Evolutionary conservation across 768 basidiomycete species (phyloP), one percentile per base, ranked within the genome.

Genomic region (Agaricus subrufescens): DNA sequence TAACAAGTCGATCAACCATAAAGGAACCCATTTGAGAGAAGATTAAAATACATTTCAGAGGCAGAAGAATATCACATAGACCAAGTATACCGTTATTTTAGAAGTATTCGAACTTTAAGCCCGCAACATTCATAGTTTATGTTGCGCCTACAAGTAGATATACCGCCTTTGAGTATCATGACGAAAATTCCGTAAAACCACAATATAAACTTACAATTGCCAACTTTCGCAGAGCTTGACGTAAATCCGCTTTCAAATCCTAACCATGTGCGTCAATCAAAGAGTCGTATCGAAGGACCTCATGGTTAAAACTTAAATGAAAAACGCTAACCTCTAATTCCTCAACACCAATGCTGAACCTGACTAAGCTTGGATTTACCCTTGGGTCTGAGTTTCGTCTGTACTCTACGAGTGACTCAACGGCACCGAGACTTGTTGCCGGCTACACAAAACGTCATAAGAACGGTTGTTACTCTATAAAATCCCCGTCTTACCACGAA

Each of bases 361-460:
- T 79, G 49, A 94, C 71, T 46, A 91, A 69, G 11, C 80, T 72
- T 7, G 90, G 87, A 69, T 92, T 80, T 26, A 82, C 80, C 30
- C 72, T 69, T 0, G 84, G 75, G 66, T 92, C 89, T 25, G 76
- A 79, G 34, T 75, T 73, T 34, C 74, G 45, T 12, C 91, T 83
- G 39, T 90, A 86, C 70, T 95, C 93, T 30, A 84, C 82, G 50
- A 94, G 77, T 7, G 86, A 87, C 66, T 95, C 93, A 4, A 94
- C 90, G 15, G 91, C 89, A 23, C 93, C 93, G 7, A 94, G 78
- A 58, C 88, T 91, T 11, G 91, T 93, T 4, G 92, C 91, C 49
- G 87, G 78, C 89, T 93, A 61, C 8, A 46, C 6, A 39, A 26
- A 27, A 42, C 19, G 59, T 26, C n/a, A 30, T 7, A 14, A 52